These are phyloP conservation scores for Globisporangium orthogonon DNA, from an alignment of 352 stramenopile genomes.

Conservation along the genomic window DNA sequence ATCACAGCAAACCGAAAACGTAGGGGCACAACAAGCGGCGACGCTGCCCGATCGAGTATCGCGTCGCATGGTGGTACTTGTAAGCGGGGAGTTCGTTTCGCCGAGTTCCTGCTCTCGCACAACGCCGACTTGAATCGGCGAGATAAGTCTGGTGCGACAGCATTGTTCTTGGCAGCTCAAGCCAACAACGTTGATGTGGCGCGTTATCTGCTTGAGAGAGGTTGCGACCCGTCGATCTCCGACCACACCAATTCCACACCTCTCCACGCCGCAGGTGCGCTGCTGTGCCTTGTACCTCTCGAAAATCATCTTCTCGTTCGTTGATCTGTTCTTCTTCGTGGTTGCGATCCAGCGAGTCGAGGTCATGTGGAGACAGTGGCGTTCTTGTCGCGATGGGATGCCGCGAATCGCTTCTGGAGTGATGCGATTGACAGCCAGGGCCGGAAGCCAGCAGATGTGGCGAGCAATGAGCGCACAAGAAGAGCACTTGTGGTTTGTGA, in stretches of 20 bases:
- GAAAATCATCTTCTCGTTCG: background rate
- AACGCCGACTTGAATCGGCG: slow-evolving; percentile 29
- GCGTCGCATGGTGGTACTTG: no score
- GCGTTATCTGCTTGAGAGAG: slow-evolving; percentile 21
- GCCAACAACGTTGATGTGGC: slow-evolving; percentile 17
- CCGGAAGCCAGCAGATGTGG: slow-evolving; percentile 27
- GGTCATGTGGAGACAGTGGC: slow-evolving; percentile 21
- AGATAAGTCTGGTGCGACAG: slow-evolving; percentile 29
- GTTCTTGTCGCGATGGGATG: slow-evolving; percentile 50
- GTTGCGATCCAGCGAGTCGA: slow-evolving; percentile 16
- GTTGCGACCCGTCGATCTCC: slow-evolving; percentile 23
- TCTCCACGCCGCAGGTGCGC: slow-evolving; percentile 37
- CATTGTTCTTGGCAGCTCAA: slow-evolving; percentile 34
- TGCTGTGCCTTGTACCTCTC: background rate
- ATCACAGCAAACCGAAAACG: slow-evolving; percentile 10
- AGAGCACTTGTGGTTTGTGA: slow-evolving; percentile 25
- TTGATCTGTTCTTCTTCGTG: background rate
- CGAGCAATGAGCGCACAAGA: slow-evolving; percentile 19
- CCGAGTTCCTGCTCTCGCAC: slow-evolving; percentile 18
- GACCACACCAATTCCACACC: slow-evolving; percentile 29
- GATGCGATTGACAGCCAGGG: slow-evolving; percentile 25
- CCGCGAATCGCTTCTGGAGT: slow-evolving; percentile 22
- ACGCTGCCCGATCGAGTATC: background rate
- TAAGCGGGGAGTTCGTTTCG: slow-evolving; percentile 14
- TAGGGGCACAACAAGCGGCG: background rate